phyloP scores from a whole-genome alignment of 1,284 basidiomycete genomes.

The Wolfiporia cocos region DNA sequence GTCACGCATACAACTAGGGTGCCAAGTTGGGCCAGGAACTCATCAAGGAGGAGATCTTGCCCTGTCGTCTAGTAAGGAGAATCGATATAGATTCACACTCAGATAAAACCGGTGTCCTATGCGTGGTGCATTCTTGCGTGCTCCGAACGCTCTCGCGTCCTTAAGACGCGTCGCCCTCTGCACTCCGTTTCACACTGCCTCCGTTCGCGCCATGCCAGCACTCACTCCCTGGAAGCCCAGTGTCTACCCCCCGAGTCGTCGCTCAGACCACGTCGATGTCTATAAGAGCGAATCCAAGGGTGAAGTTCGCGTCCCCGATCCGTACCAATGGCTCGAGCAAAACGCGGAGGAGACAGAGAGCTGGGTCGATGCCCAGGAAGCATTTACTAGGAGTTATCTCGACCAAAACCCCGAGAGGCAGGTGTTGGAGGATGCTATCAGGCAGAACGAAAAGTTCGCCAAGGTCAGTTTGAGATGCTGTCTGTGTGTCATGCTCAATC shows the following conservation, averaged over 20 bases:
- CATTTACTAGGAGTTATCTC: conserved; percentile 54
- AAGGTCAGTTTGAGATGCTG: too few species aligned
- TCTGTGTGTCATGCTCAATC: too few species aligned
- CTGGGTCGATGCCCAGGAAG: conserved; percentile 61
- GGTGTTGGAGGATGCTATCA: conserved; percentile 54
- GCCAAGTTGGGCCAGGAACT: conserved; percentile 8
- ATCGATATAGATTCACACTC: conserved; percentile 10
- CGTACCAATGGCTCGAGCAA: conserved; percentile 71
- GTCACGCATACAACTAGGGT: neutral
- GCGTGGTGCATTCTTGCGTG: conserved; percentile 13
- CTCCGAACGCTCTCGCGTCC: conserved; percentile 16
- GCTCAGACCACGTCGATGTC: conserved; percentile 59
- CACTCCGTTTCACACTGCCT: conserved; percentile 6
- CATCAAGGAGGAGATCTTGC: conserved; percentile 6
- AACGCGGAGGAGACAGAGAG: conserved; percentile 53
- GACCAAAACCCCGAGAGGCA: conserved; percentile 53
- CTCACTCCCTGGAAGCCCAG: conserved; percentile 35
- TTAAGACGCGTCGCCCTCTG: conserved; percentile 14
- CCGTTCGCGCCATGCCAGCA: conserved; percentile 17
- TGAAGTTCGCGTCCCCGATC: conserved; percentile 58
- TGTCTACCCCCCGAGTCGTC: conserved; percentile 55
- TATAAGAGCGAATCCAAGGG: conserved; percentile 62
- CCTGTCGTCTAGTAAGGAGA: neutral
- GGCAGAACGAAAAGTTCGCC: conserved; percentile 61
- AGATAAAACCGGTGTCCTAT: conserved; percentile 19